Evolutionary conservation across 73 alveolate species (phyloP), one percentile per base, ranked within the genome.

Genomic region (Paramecium primaurelia): DNA sequence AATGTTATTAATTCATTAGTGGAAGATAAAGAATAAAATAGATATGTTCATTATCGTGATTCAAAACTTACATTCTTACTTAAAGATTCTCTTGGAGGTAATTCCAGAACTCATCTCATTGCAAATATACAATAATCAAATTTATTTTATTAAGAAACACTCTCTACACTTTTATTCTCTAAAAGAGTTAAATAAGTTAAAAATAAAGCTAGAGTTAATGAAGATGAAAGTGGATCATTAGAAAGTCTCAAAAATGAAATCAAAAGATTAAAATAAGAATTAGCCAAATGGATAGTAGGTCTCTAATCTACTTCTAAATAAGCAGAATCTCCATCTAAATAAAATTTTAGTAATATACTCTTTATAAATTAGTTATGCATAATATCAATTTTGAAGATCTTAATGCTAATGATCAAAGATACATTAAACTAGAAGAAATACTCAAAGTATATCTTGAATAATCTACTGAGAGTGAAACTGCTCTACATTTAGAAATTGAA

Each of bases 1-100:
- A 98, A 98, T 94, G 99, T 98, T 22, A 98, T 89, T n/a, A 89
- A 89, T 89, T 84, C 94, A 3, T 42, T 89, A 2, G 94, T 89
- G 0, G 94, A 89, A 45, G 94, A 89, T 22, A 71, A 69, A 20
- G 80, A 64, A 42, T 71, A 64, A 34, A 64, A 34, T 64, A 64
- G 84, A 89, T 83, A 89, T 90, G 94, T 95, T 18, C 97, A 95
- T 69, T 95, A 93, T 95, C 90, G 97, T 68, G 97, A 95, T 68
- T 92, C 96, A 7, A 95, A 95, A 93, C 86, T 95, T 37, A 95
- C 97, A 36, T 95, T 89, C 83, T 89, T 95, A 86, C 94, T 95
- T 37, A 95, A 95, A 59, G 97, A 95, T 34, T 88, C 95, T 58
- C 86, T 95, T 25, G 96, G 95, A 7, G 92, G 92, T 51, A 93